Evolutionary conservation across 495 filamentous ascomycete species (phyloP), one percentile per base, ranked within the genome.

Genomic region (Xylaria grammica): DNA sequence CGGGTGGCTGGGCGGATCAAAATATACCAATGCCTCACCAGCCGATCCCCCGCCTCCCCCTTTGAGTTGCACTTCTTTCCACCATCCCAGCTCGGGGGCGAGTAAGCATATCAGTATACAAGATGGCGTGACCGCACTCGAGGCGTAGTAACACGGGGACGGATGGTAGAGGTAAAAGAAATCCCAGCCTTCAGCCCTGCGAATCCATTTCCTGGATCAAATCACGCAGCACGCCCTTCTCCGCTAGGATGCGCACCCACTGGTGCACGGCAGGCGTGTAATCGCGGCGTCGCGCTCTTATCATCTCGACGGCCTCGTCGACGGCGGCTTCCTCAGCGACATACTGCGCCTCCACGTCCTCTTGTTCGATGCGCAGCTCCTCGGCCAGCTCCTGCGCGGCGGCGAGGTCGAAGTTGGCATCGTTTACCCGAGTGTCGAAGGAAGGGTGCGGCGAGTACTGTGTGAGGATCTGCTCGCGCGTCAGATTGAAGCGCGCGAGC

Each of bases 211-310:
- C 67, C 34, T 68, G 69, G 7, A 73, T 68, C 24, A 81, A 32
- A 55, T 72, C 60, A 57, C 60, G 49, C 30, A 83, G 62, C 15
- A 76, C 67, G 0, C 78, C 79, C 46, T 76, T 78, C 40, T 77
- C 73, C 1, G 78, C 78, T 11, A 83, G 69, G 58, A 65, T 74
- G 24, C 65, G 68, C 20, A 81, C 75, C 80, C 80, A 83, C 29
- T 73, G 69, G 46, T 83, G 80, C 3, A 83, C 66, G 1, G 77
- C 77, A 0, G 72, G 76, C 4, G 75, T 79, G 58, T 77, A 75
- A 52, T 82, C 79, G 42, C 72, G 72, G 58, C 71, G 76, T 3
- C 79, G 70, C 1, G 76, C 76, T 8, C 69, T 67, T 15, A 75
- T 59, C 22, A 48, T 66, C 29, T 65, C 71, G 19, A 69, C 66